phyloP scores from a whole-genome alignment of 768 basidiomycete genomes.

The Mycena albidolilacea region DNA sequence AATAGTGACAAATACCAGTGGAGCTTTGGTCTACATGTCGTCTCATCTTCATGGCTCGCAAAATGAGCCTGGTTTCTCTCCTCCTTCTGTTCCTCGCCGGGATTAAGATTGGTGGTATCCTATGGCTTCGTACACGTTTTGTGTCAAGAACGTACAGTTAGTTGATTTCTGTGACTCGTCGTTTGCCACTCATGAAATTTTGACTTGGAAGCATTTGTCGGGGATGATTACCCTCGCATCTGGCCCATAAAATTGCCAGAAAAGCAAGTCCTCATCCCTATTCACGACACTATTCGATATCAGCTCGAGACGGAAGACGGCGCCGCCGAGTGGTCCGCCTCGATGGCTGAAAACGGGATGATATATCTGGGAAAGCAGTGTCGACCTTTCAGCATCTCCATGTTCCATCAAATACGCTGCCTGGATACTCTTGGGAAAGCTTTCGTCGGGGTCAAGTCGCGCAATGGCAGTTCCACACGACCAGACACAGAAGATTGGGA shows the following conservation, averaged over 20 bases:
- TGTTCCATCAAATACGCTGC: slow-evolving; percentile 53
- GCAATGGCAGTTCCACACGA: slow-evolving; percentile 46
- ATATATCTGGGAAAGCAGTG: slow-evolving; percentile 38
- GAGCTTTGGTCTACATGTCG: neutral
- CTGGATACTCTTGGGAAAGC: slow-evolving; percentile 41
- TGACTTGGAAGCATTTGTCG: slow-evolving; percentile 20
- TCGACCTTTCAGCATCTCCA: slow-evolving; percentile 48
- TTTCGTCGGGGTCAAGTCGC: slow-evolving; percentile 42
- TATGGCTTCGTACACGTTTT: slow-evolving; percentile 9
- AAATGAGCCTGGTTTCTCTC: neutral
- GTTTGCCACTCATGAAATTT: neutral
- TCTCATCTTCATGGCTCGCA: slow-evolving; percentile 5
- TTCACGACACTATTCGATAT: slow-evolving; percentile 33
- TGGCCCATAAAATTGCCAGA: slow-evolving; percentile 33
- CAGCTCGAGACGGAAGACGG: slow-evolving; percentile 34
- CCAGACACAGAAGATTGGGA: slow-evolving; percentile 42
- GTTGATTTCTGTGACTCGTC: neutral
- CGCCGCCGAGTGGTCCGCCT: slow-evolving; percentile 33
- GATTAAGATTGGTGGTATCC: slow-evolving; percentile 18
- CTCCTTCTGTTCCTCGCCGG: slow-evolving; percentile 10
- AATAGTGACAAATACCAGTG: neutral
- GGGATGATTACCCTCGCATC: slow-evolving; percentile 31
- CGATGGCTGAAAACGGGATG: slow-evolving; percentile 45
- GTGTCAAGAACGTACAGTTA: slow-evolving; percentile 4
- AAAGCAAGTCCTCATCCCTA: slow-evolving; percentile 21